Evolutionary conservation across 768 basidiomycete genomes (phyloP), one percentile per base, ranked within the genome.

Genomic region (Neoboletus magnificus): DNA sequence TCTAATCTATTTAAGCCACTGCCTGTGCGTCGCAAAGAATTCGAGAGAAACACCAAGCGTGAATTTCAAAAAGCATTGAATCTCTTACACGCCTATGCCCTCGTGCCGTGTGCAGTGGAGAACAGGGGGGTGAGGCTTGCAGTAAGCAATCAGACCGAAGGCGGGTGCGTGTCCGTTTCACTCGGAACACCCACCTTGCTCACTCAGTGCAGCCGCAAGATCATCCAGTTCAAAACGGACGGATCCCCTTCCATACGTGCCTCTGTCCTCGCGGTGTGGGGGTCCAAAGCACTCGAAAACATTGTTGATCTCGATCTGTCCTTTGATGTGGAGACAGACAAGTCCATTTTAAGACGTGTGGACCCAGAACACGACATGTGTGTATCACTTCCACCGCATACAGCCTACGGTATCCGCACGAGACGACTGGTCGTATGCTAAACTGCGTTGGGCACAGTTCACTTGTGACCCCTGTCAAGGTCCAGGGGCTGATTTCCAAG

Each of bases 1-100:
- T 76, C 82, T 0, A 82, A 82, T 29, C 76, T 96, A 1, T 98
- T 98, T 71, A 74, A 77, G 7, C 82, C 89, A 1, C 78, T 98
- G 0, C 93, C 97, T 1, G 97, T 99, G 7, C 82, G 96, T 5
- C 79, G 93, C 7, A 95, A 95, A 69, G 97, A 98, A 62, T 80
- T 98, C 32, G 87, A 93, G 65, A 77, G 91, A 51, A 94, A 96
- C 61, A 77, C 79, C 1, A 98, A 96, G 68, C 83, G 93, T 40
- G 96, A 98, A 62, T 95, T 89, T 64, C 83, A 76, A 5, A 97
- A 97, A 64, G 89, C 90, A 2, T 67, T 98, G n/a, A 75, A 80
- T 7, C 74, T 97, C 16, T 71, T 98, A 40, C 84, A 87, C 44
- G 93, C 91, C 0, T 99, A 98, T 71, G 95, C 94, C 0, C 76